Evolutionary conservation across 2,329 filamentous ascomycete genomes (phyloP), one percentile per base, ranked within the genome.

Genomic region (Colletotrichum camelliae): DNA sequence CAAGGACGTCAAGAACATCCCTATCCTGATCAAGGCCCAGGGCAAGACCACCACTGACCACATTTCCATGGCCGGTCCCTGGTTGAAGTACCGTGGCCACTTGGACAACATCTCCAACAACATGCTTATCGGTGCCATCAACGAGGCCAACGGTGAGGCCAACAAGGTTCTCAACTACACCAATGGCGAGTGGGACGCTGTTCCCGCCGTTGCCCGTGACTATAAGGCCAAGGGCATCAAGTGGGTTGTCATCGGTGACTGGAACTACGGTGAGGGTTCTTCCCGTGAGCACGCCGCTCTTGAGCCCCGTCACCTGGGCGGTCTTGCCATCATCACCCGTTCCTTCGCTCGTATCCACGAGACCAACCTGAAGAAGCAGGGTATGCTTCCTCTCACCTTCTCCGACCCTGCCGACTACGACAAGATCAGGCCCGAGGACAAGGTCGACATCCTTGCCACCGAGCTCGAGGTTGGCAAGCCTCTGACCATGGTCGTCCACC

Each of bases 351-450:
- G 97, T 94, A 99, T 99, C 84, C 97, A 99, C 92, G 97, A 99
- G 92, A 99, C 97, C 90, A 99, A 99, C 93, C 89, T 99, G 90
- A 99, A 99, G 95, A 99, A 99, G 94, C 97, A 99, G 93, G 97
- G 97, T 88, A 98, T 99, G 96, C 94, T 99, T 89, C 97, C 97
- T 83, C 92, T 99, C 79, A 98, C 96, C 82, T 99, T 99, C 89
- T 88, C 92, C 74, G 93, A 98, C 85, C 96, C 96, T 73, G 96
- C 94, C 85, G 97, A 99, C 87, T 99, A 99, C 87, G 97, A 99
- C 87, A 98, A 95, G 92, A 96, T 99, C 87, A 92, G 94, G 85
- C 94, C 96, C 80, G 93, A 97, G 77, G 97, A 98, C 91, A 96
- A 94, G 88, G 86, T 98, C 81, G 96, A 98, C 86, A 89, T 99